phyloP scores from a whole-genome alignment of 495 filamentous ascomycete species.

The Sphaerosporella brunnea region DNA sequence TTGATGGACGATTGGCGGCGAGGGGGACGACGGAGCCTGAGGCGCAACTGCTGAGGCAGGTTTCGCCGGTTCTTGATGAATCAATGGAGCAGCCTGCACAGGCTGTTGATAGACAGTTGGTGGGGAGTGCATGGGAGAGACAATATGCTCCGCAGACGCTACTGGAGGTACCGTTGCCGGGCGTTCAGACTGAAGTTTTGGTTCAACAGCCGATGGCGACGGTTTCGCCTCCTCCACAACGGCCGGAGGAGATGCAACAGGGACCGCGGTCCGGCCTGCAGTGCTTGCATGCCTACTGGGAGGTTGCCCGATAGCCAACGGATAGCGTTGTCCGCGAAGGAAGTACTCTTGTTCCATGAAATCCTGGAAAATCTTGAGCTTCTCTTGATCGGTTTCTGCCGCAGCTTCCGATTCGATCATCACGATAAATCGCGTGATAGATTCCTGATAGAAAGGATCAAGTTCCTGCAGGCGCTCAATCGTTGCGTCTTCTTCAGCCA shows the following conservation, averaged over 20 bases:
- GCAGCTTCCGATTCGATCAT: slow-evolving; percentile 23
- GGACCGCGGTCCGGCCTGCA: slow-evolving; percentile 5
- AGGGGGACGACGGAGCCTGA: too few relatives aligned
- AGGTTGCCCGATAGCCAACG: slow-evolving; percentile 17
- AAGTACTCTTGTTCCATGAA: slow-evolving; percentile 26
- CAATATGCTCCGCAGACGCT: too few relatives aligned
- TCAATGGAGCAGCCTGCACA: neutral
- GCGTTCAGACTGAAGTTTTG: too few relatives aligned
- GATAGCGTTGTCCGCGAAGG: slow-evolving; percentile 22
- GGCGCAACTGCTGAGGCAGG: too few relatives aligned
- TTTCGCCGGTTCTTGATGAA: neutral
- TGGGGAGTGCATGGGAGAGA: too few relatives aligned
- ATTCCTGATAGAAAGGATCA: slow-evolving; percentile 20
- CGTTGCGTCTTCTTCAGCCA: slow-evolving; percentile 10
- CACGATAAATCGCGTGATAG: slow-evolving; percentile 21
- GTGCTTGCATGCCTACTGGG: slow-evolving; percentile 20
- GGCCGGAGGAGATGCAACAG: neutral
- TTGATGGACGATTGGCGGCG: too few relatives aligned
- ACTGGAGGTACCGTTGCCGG: too few relatives aligned
- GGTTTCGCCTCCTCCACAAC: too few relatives aligned
- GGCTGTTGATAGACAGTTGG: neutral
- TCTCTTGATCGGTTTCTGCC: slow-evolving; percentile 21
- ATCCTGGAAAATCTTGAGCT: slow-evolving; percentile 20
- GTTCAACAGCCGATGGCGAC: too few relatives aligned
- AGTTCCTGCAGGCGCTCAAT: slow-evolving; percentile 14